Evolutionary conservation across 2,329 filamentous ascomycete species (phyloP), one percentile per base, ranked within the genome.

Genomic region (Fusarium sp.): DNA sequence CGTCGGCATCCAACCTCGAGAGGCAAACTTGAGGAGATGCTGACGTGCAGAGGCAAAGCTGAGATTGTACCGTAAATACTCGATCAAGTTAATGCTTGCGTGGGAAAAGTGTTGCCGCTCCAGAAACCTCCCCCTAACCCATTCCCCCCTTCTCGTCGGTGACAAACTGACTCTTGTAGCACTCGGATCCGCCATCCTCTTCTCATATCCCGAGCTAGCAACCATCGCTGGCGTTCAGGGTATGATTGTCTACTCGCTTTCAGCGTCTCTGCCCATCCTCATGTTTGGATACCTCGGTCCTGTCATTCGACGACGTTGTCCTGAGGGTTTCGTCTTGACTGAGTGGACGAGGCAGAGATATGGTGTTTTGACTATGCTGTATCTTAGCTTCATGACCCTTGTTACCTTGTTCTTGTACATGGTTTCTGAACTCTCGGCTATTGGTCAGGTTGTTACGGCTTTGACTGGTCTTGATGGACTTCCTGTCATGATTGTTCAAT

Each of bases 1-100:
- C 53, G 73, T 76, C 74, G 71, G 75, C 83, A 89, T 91, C 88
- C 87, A 91, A 86, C 89, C 87, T 81, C 31, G 10, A 49, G 46
- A 56, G 36, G 46, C 49, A 46, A 46, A 36, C 33, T 40, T 31
- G 75, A 79, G 84, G 83, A 86, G 85, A 87, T 83, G 80, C 69
- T 55, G 65, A 63, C 74, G 68, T 78, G 85, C 74, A 78, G 81
- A 84, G 80, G 90, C 86, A 89, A 95, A 90, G 94, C 94, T 96
- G 94, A 96, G 94, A 96, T 92, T 92, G 92, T 91, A 96, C 94
- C 93, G 94, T 95, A 87, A 73, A 91, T 92, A 96, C 93, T 96
- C 93, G 94, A 96, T 94, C 94, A 96, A 96, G 94, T 94, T 96
- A 96, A 96, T 95, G 92, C 94, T 96, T 96, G 94, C 94, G 94